Conservation (phyloP, 345 rosid species). For the Turritis glabra region DNA sequence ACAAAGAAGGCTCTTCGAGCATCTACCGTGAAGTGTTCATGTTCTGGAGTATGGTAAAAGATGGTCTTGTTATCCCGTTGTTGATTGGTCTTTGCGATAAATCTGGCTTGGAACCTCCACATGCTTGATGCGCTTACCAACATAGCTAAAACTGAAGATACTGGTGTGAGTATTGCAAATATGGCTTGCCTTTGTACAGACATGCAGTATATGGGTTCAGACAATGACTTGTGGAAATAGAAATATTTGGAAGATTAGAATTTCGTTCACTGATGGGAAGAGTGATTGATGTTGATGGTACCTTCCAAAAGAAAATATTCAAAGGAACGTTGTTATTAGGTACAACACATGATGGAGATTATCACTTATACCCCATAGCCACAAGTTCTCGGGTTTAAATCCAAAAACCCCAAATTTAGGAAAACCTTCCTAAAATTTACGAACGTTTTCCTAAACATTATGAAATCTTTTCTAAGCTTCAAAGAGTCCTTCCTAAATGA, state of each 20-base stretch:
- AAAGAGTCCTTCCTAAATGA: too few species aligned
- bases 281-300: too few species aligned
- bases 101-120: conserved; percentile 54
- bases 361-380: too few species aligned
- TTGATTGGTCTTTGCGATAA: conserved; percentile 60
- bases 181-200: conserved; percentile 55
- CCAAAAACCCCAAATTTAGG: too few species aligned
- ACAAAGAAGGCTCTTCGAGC: conserved; percentile 21
- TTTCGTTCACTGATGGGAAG: too few species aligned
- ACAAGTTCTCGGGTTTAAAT: too few species aligned
- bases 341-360: too few species aligned
- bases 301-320: too few species aligned
- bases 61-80: conserved; percentile 65
- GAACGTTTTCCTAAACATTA: too few species aligned
- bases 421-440: too few species aligned
- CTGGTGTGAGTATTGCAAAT: conserved; percentile 52
- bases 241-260: conserved; percentile 48
- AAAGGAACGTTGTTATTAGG: too few species aligned
- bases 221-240: conserved; percentile 62
- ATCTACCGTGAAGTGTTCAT: conserved; percentile 45
- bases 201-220: conserved; percentile 51
- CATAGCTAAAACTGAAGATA: conserved; percentile 67
- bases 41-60: conserved; percentile 77
- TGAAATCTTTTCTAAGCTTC: too few species aligned
- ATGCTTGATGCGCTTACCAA: conserved; percentile 64